Conservation (phyloP, 345 rosid species). For the Salix purpurea region DNA sequence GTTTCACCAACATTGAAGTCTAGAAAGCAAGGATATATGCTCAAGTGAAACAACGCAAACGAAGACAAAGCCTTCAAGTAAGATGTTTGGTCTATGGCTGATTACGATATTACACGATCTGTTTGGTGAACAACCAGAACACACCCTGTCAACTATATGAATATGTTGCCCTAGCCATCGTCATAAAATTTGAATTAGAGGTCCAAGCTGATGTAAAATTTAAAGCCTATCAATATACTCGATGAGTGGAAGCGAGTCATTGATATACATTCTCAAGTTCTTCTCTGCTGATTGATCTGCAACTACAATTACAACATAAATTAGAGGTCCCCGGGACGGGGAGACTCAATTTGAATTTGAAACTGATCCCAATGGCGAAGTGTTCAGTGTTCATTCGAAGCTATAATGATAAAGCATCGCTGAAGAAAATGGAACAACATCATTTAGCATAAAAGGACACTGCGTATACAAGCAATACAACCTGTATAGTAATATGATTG, state of each 20-base stretch:
- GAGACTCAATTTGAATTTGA: not conserved
- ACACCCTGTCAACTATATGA: not conserved
- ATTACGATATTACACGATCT: not conserved
- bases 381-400: not conserved
- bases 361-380: not conserved
- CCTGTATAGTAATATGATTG: too few species aligned
- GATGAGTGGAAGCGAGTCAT: constrained; percentile 56
- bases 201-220: constrained; percentile 58
- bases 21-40: too few species aligned
- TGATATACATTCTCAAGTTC: constrained; percentile 70
- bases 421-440: not conserved
- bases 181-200: constrained; percentile 38
- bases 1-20: not conserved
- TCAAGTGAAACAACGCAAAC: not conserved
- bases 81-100: not conserved
- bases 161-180: not conserved
- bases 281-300: constrained; percentile 70
- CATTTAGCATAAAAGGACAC: not conserved
- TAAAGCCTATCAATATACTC: constrained; percentile 70
- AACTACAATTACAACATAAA: not conserved
- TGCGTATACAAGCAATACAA: not conserved
- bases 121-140: not conserved
- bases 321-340: not conserved
- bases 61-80: not conserved
- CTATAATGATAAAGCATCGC: too few species aligned